Base-by-base conservation (phyloP, 352 stramenopile genomes). In the Globisporangium carolinianum region DNA sequence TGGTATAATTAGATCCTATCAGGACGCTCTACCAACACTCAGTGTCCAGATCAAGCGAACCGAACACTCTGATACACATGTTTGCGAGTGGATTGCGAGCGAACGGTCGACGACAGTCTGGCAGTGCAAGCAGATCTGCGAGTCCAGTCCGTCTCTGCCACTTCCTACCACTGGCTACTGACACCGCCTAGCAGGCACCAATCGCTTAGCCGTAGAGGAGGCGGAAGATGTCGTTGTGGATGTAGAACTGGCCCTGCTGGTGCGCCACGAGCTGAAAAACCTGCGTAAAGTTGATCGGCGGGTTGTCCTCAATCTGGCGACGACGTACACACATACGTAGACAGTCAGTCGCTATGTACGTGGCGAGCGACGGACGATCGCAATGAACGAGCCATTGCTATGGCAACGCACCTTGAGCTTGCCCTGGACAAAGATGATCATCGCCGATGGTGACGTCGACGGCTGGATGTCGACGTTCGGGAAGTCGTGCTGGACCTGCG, bases 181-280 rank as follows among this genome's bases (percentile, higher is more conserved):
- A 24, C 24, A 24, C 24, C 24, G 24, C 24, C 24, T 24, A 24
- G 24, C 24, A 24, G 24, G 24, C 24, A 24, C 24, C 24, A 24
- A 24, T 24, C 48, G 57, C 58, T 84, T 97, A 96, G 68, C 91
- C 95, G 76, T 98, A 98, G 74, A 98, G 97, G 61, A 99, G 85
- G 78, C 96, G 87, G 80, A 98, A 98, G 46, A 99, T 73, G 71
- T 97, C 89, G 77, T 99, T 99, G 71, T 98, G 92, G 53, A 99
- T 96, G 79, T 98, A 98, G 77, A 98, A 99, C 67, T 94, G 75
- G 52, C 89, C 91, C 7, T 87, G 91, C 53, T 83, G 86, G 54
- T 95, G 91, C 24, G 86, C 82, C 45, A 98, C 92, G 48, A 98
- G 80, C 73, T 98, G 94, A 72, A 99, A 98, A 24, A 98, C 89